A percentile compares a stretch with the other conserved stretches of the same genome.
Evolutionary conservation across 371 early-diverging fungal genomes (phyloP).

Genomic region (Parasitella parasitica): DNA sequence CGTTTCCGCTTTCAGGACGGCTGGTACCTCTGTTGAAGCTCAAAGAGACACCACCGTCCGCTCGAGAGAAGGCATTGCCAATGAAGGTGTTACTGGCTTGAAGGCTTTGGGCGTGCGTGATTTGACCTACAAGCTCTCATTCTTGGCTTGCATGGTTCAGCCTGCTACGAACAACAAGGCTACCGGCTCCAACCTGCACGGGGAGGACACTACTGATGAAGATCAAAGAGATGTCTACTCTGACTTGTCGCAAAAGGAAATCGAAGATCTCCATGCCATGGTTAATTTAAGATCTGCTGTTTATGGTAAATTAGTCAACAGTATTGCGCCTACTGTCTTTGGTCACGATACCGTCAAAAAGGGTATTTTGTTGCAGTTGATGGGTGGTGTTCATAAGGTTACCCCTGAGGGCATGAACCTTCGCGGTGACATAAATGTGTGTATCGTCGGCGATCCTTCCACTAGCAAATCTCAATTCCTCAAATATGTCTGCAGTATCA

Average conservation of each 20-base stretch:
- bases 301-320: slow-evolving; percentile 75
- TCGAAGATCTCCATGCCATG: slow-evolving; percentile 78
- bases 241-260: slow-evolving; percentile 71
- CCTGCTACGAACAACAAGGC: slow-evolving; percentile 52
- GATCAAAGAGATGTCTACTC: slow-evolving; percentile 59
- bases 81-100: slow-evolving; percentile 85
- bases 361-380: slow-evolving; percentile 92
- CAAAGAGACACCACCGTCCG: slow-evolving; percentile 63
- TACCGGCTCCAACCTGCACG: slow-evolving; percentile 47
- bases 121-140: slow-evolving; percentile 88
- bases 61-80: slow-evolving; percentile 64
- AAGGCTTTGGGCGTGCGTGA: slow-evolving; percentile 91
- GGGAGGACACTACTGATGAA: slow-evolving; percentile 61
- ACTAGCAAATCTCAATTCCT: slow-evolving; percentile 99
- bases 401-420: slow-evolving; percentile 94
- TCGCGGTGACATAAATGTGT: slow-evolving; percentile 99
- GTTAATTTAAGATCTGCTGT: slow-evolving; percentile 53
- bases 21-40: slow-evolving; percentile 64
- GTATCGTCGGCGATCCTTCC: slow-evolving; percentile 98
- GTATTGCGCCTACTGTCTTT: slow-evolving; percentile 97
- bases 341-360: slow-evolving; percentile 98
- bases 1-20: slow-evolving; percentile 76
- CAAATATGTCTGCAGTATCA: slow-evolving; percentile 84
- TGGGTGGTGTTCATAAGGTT: slow-evolving; percentile 96
- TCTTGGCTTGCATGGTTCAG: slow-evolving; percentile 85